A percentile compares a stretch with the other conserved stretches of the same genome.
Evolutionary conservation across 768 basidiomycete species (phyloP).

Genomic region (Kwoniella pini): DNA sequence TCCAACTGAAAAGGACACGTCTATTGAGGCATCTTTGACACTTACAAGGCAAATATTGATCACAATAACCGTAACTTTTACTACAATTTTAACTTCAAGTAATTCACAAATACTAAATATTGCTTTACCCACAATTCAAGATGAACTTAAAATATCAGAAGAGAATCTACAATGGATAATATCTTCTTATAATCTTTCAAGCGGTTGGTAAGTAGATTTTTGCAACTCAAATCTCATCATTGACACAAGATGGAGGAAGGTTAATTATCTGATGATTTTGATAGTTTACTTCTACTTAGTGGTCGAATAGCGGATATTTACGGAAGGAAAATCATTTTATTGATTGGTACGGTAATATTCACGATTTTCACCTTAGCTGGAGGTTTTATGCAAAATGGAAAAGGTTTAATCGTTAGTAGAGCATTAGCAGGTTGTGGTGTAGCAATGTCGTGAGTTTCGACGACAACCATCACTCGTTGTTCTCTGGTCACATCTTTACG

Average conservation of each 20-base stretch:
- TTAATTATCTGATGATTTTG: constrained; percentile 3
- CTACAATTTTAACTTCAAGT: constrained; percentile 33
- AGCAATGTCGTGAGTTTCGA: constrained; percentile 60
- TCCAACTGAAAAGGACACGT: neutral
- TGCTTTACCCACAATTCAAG: constrained; percentile 51
- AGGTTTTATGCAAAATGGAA: constrained; percentile 56
- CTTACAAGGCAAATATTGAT: constrained; percentile 20
- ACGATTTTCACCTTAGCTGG: constrained; percentile 61
- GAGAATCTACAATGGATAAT: constrained; percentile 53
- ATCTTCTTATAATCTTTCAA: constrained; percentile 50
- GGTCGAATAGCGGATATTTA: constrained; percentile 56
- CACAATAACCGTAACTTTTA: constrained; percentile 36
- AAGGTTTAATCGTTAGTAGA: constrained; percentile 69
- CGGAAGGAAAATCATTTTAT: constrained; percentile 71
- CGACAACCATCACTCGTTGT: no score
- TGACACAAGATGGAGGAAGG: neutral
- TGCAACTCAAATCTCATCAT: no score
- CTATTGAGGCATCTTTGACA: neutral
- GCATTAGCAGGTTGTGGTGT: constrained; percentile 78
- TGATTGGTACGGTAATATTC: constrained; percentile 63
- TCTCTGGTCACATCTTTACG: no score
- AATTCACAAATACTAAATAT: constrained; percentile 37
- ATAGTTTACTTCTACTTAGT: constrained; percentile 41
- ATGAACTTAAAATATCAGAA: constrained; percentile 47
- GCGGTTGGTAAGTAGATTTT: constrained; percentile 18